Conservation (phyloP, 148 eudicot genomes). For the Silene latifolia region DNA sequence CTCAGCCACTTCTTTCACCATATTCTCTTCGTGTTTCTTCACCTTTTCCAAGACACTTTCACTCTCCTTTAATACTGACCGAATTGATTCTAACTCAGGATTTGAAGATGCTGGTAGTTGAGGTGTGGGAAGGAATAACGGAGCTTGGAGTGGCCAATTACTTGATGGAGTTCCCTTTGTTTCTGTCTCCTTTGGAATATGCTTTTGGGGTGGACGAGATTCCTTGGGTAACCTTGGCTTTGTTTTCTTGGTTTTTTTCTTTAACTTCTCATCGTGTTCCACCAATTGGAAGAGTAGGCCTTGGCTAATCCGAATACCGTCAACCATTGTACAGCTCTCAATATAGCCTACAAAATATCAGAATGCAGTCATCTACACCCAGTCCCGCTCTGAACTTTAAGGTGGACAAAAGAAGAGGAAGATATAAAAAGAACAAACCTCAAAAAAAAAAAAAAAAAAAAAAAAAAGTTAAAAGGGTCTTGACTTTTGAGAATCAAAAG, state of each 20-base stretch:
- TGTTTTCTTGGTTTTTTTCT: conserved; percentile 61
- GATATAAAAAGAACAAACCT: no score
- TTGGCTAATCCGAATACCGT: conserved; percentile 61
- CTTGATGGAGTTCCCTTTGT: conserved; percentile 36
- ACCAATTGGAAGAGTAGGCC: conserved; percentile 62
- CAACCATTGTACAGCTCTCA: conserved; percentile 49
- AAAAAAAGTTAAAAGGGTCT: no score
- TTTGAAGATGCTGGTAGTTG: conserved; percentile 18
- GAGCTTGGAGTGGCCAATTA: conserved; percentile 69
- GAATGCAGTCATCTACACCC: neutral
- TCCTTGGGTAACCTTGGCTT: conserved; percentile 53
- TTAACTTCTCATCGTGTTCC: conserved; percentile 45
- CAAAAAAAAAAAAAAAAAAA: no score
- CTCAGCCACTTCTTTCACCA: conserved; percentile 67
- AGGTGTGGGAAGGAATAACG: conserved; percentile 46
- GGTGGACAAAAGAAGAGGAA: no score
- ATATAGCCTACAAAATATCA: conserved; percentile 31
- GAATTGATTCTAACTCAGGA: conserved; percentile 58
- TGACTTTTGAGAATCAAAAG: no score
- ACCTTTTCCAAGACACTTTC: conserved; percentile 68
- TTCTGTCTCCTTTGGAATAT: conserved; percentile 35
- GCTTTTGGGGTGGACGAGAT: conserved; percentile 30
- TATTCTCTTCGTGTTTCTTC: conserved; percentile 57
- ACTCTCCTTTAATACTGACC: conserved; percentile 61
- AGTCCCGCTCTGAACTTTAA: no score